Percentiles rank a stretch among this genome's conserved stretches.
Conservation (phyloP, 225 moss, liverwort and hornwort genomes). For the Polytrichum formosum region DNA sequence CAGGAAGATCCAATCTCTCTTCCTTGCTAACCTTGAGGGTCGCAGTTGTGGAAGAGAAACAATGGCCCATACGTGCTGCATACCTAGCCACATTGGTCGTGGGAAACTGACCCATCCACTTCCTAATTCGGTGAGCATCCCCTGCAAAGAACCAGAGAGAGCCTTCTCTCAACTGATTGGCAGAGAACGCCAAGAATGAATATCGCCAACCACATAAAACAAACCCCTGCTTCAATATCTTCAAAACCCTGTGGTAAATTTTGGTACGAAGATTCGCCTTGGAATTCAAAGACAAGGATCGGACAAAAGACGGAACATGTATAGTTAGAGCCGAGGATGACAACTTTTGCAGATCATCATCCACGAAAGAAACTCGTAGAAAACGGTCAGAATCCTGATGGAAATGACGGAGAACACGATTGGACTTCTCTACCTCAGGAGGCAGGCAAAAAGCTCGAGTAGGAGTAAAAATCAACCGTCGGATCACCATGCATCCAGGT, state of each 20-base stretch:
- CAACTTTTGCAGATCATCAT: slow-evolving; percentile 56
- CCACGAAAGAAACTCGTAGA: slow-evolving; percentile 75
- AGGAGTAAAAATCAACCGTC: slow-evolving; percentile 69
- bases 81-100: slow-evolving; percentile 64
- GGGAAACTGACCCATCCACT: slow-evolving; percentile 92
- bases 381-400: slow-evolving; percentile 54
- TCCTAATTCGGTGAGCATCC: slow-evolving; percentile 30
- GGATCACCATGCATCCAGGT: slow-evolving; percentile 46
- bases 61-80: slow-evolving; percentile 94
- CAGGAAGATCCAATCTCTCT: slow-evolving; percentile 33
- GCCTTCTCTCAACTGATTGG: slow-evolving; percentile 60
- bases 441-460: slow-evolving; percentile 66
- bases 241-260: slow-evolving; percentile 43
- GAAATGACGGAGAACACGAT: slow-evolving; percentile 75
- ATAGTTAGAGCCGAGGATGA: slow-evolving; percentile 43
- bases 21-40: slow-evolving; percentile 35
- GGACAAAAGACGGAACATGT: slow-evolving; percentile 61
- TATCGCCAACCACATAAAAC: slow-evolving; percentile 62
- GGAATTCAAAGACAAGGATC: slow-evolving; percentile 16
- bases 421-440: slow-evolving; percentile 76
- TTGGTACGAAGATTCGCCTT: slow-evolving; percentile 30
- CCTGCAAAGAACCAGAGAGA: slow-evolving; percentile 92
- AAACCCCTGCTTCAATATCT: slow-evolving; percentile 52
- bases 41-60: slow-evolving; percentile 73
- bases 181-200: slow-evolving; percentile 73